Conservation (phyloP, 169 alveolate genomes). For the Theileria orientalis region DNA sequence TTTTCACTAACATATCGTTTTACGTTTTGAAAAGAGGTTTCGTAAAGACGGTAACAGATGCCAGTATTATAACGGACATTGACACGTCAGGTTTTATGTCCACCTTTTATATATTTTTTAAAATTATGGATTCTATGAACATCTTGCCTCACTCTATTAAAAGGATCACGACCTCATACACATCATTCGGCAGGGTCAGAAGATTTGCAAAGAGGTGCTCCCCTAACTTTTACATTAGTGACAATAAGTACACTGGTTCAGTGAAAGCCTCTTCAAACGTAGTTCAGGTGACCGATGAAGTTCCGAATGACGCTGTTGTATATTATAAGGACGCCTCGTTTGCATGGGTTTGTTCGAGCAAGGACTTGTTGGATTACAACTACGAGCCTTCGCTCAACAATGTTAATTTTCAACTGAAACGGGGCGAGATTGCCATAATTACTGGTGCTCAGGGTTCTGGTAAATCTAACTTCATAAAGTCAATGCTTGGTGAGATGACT, state of each 20-base stretch:
- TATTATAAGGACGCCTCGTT: constrained; percentile 44
- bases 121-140: constrained; percentile 25
- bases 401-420: constrained; percentile 26
- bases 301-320: constrained; percentile 10
- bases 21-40: constrained; percentile 22
- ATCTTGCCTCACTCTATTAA: constrained; percentile 28
- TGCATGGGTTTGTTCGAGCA: constrained; percentile 13
- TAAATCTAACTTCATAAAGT: constrained; percentile 55
- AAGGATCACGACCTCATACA: constrained; percentile 1
- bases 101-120: constrained; percentile 23
- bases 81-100: constrained; percentile 32
- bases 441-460: constrained; percentile 64
- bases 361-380: constrained; percentile 1
- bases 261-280: background rate
- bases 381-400: background rate
- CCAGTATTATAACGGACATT: background rate
- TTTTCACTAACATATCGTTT: constrained; percentile 4
- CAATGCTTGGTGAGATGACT: constrained; percentile 62
- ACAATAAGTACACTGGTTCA: constrained; percentile 10
- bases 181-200: constrained; percentile 31
- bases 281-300: background rate
- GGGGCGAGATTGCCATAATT: constrained; percentile 50
- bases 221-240: constrained; percentile 39
- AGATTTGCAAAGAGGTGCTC: constrained; percentile 24
- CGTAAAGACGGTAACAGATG: constrained; percentile 12